Evolutionary conservation across 2,329 filamentous ascomycete genomes (phyloP), one percentile per base, ranked within the genome.

Genomic region (Diatrype stigma): DNA sequence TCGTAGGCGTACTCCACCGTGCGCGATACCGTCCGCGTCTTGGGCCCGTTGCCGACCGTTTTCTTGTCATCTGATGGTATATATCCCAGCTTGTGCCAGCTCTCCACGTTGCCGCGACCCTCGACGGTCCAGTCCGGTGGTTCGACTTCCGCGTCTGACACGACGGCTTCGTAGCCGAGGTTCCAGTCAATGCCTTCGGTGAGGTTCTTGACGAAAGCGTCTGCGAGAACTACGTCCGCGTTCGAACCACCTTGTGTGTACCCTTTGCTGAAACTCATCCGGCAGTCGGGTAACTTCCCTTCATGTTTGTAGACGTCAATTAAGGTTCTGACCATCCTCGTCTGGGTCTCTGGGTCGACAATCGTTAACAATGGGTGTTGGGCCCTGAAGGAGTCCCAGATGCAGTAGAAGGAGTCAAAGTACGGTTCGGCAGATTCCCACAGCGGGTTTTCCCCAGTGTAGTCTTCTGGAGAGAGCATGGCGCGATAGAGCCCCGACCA

Each of bases 1-100:
- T 92, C 80, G 69, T 92, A 93, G 0, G 87, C 84, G 64, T 92
- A 93, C 65, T 92, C 89, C 4, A 92, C 82, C 0, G 87, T 90
- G 3, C 89, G 78, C 2, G 84, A 89, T 17, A 92, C 80, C 48
- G 79, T 85, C 14, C 89, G 82, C 1, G 84, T 88, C 58, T 81
- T 78, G 0, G 84, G 81, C 0, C 88, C 88, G 3, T 78, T 76
- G 14, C 85, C 84, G 30, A 78, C 71, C 0, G 72, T 73, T 63
- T 90, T 86, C 16, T 74, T 74, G 62, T 91, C 85, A 49, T 88
- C 77, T 7, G 75, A 78, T 0, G 89, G 88, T 22, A 93, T 87
- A 64, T 89, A 93, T 11, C 83, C 80, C 1, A 89, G 73, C 0
- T 62, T 70, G 60, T 87, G 86, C 87, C 88, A 92, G 63, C 82